Evolutionary conservation across 2,329 filamentous ascomycete species (phyloP).

Genomic region (Stagonosporopsis rhizophila): DNA sequence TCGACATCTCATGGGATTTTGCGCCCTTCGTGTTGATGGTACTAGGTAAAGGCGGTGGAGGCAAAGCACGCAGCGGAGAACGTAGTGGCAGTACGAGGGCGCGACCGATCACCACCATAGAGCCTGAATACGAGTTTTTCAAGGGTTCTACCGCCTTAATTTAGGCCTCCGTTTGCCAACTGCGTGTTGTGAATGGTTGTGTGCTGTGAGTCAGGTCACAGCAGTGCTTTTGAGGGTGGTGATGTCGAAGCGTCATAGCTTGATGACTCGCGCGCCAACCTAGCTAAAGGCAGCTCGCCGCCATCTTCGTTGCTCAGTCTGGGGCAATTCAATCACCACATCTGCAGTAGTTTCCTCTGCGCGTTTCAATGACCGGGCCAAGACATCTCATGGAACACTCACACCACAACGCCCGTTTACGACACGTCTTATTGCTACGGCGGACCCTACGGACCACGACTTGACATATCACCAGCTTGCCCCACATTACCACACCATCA

Average conservation of each 20-base stretch:
- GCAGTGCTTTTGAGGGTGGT: slow-evolving; percentile 1
- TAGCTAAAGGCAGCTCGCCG: slow-evolving; percentile 18
- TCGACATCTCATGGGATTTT: neutral
- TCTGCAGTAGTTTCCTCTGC: slow-evolving; percentile 22
- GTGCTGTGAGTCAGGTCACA: slow-evolving; percentile 12
- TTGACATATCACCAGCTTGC: slow-evolving; percentile 24
- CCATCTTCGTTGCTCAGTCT: slow-evolving; percentile 10
- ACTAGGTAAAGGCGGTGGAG: neutral
- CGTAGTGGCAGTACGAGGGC: slow-evolving; percentile 6
- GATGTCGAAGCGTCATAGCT: slow-evolving; percentile 17
- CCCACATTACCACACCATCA: slow-evolving; percentile 27
- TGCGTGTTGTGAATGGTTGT: neutral
- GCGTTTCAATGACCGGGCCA: slow-evolving; percentile 39
- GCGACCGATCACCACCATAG: neutral
- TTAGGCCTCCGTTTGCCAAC: slow-evolving; percentile 1
- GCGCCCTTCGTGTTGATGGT: slow-evolving; percentile 10
- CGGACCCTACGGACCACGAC: slow-evolving; percentile 28
- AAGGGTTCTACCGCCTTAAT: neutral
- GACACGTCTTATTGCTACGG: slow-evolving; percentile 35
- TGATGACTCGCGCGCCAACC: slow-evolving; percentile 18
- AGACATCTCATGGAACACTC: slow-evolving; percentile 45
- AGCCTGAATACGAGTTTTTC: slow-evolving; percentile 5
- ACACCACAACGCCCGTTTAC: slow-evolving; percentile 28
- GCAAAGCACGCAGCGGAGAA: neutral
- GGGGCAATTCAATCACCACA: slow-evolving; percentile 18